These are phyloP conservation scores for Xylaria sp. DNA, from an alignment of 2,329 filamentous ascomycete species.

Conservation along the genomic window DNA sequence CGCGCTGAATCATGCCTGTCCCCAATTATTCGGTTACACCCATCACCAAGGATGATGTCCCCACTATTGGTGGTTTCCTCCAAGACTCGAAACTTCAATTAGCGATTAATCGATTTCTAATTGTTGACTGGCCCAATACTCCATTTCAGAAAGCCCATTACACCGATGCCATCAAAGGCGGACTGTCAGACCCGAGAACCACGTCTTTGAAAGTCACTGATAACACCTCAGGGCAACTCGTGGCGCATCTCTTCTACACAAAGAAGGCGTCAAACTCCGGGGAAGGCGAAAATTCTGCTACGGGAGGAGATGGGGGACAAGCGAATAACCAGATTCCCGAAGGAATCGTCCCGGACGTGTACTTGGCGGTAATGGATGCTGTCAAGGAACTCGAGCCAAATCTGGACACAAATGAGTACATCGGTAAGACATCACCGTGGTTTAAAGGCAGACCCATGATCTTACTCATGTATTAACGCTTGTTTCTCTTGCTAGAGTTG, in stretches of 20 bases:
- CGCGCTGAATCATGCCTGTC: conserved; percentile 14
- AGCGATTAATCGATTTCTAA: conserved; percentile 33
- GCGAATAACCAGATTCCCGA: neutral
- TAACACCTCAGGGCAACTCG: conserved; percentile 10
- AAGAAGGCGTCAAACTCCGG: neutral
- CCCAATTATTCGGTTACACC: conserved; percentile 20
- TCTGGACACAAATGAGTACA: conserved; percentile 24
- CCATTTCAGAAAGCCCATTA: conserved; percentile 15
- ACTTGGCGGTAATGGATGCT: conserved; percentile 16
- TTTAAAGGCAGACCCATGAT: neutral
- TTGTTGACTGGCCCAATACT: conserved; percentile 26
- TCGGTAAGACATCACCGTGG: conserved; percentile 8
- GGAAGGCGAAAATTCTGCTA: neutral
- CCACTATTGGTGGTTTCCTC: conserved; percentile 25
- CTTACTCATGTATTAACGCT: neutral
- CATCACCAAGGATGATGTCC: conserved; percentile 17
- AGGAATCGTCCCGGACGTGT: conserved; percentile 22
- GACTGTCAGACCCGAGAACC: conserved; percentile 1
- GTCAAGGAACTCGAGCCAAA: conserved; percentile 16
- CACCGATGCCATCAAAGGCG: conserved; percentile 5
- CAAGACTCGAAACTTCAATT: conserved; percentile 31
- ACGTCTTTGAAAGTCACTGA: conserved; percentile 26
- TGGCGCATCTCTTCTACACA: conserved; percentile 29
- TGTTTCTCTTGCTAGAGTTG: neutral
- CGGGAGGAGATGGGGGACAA: neutral